Percentiles rank a stretch among this genome's conserved stretches.
Conservation (phyloP, 2,329 filamentous ascomycete species). For the Fusarium liriodendri region DNA sequence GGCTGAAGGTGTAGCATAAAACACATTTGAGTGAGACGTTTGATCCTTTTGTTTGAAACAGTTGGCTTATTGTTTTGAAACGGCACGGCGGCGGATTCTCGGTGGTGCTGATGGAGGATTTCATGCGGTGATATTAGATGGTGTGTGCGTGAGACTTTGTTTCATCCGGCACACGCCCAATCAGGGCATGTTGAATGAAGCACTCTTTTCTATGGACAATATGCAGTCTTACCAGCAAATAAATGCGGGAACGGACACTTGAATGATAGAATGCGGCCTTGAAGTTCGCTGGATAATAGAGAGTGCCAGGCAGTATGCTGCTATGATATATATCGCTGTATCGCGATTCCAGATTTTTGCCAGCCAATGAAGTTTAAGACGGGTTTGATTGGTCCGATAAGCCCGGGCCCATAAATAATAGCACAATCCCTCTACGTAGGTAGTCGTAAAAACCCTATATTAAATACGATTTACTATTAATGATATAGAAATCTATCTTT, state of each 20-base stretch:
- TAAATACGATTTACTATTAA: not conserved
- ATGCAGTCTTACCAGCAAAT: not conserved
- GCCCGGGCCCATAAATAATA: too few relatives aligned
- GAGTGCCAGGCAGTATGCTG: not conserved
- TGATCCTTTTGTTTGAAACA: not conserved
- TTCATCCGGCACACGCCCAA: conserved; percentile 7
- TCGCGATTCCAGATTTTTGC: too few relatives aligned
- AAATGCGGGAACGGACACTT: not conserved
- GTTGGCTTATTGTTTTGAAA: not conserved
- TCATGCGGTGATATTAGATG: conserved; percentile 12
- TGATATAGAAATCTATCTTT: not conserved
- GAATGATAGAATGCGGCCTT: not conserved
- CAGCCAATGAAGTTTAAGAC: too few relatives aligned
- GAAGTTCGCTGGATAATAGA: not conserved
- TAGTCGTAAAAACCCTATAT: too few relatives aligned
- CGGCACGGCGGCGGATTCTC: not conserved
- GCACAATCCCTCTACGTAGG: too few relatives aligned
- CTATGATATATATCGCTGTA: not conserved
- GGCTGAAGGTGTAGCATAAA: not conserved
- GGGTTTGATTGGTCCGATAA: too few relatives aligned
- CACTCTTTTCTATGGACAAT: not conserved
- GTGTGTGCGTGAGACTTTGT: not conserved
- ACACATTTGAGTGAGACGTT: conserved; percentile 9
- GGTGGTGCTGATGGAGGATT: conserved; percentile 5
- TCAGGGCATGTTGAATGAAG: not conserved